Evolutionary conservation across 169 alveolate species (phyloP).

Genomic region (Eimeria necatrix): DNA sequence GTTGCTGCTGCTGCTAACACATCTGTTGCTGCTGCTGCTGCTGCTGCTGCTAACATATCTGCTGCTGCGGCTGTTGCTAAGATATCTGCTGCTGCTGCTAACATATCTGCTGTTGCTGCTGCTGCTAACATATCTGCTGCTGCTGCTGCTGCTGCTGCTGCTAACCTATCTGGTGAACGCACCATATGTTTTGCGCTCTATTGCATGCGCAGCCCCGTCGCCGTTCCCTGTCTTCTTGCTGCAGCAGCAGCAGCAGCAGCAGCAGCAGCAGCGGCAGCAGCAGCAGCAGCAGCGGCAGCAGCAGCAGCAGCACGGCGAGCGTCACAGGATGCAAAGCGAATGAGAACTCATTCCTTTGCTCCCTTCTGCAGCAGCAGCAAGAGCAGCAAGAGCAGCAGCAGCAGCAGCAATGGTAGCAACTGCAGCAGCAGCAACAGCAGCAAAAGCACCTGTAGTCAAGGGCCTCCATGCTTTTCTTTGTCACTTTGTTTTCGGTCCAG

Average conservation of each 20-base stretch:
- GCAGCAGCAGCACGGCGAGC: not conserved
- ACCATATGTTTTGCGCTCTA: slow-evolving; percentile 65
- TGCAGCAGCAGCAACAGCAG: not conserved
- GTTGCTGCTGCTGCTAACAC: no score
- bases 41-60: no score
- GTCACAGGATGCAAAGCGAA: not conserved
- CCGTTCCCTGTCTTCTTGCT: slow-evolving; percentile 22
- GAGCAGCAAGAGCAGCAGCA: no score
- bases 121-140: no score
- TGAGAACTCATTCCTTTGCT: no score
- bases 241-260: not conserved
- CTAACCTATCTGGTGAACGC: not conserved
- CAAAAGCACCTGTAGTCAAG: slow-evolving; percentile 60
- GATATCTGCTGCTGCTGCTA: no score
- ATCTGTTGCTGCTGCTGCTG: no score
- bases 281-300: not conserved
- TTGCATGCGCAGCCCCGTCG: not conserved
- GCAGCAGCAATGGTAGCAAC: no score
- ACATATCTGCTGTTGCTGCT: no score
- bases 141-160: no score
- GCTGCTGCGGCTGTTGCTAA: no score
- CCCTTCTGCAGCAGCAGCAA: no score
- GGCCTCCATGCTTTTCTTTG: slow-evolving; percentile 52
- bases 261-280: not conserved
- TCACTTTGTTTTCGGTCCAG: not conserved